These are phyloP conservation scores for Dysphania ambrosioides DNA, from an alignment of 148 eudicot genomes.

Conservation along the genomic window DNA sequence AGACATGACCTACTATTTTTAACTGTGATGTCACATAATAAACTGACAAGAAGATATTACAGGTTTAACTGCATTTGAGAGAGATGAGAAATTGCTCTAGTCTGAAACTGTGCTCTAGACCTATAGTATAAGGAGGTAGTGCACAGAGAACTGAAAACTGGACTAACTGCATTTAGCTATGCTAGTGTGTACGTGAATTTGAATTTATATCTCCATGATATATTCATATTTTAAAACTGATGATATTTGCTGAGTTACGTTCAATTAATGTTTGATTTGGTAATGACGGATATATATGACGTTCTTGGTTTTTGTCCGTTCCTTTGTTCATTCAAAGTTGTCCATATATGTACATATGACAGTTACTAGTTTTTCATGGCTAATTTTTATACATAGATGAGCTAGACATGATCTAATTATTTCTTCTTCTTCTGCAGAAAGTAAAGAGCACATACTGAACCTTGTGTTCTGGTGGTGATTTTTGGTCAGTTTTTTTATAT, in stretches of 20 bases:
- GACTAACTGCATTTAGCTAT: background rate
- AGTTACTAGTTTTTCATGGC: background rate
- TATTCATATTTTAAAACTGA: too few species aligned
- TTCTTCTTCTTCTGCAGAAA: slow-evolving; percentile 1
- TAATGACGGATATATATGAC: background rate
- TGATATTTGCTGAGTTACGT: too few species aligned
- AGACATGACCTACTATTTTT: background rate
- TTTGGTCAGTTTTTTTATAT: slow-evolving; percentile 9
- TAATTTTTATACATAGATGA: background rate
- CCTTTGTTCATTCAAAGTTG: background rate
- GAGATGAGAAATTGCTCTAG: background rate
- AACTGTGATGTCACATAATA: background rate
- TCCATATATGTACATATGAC: background rate
- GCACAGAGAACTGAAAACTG: background rate
- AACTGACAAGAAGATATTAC: background rate
- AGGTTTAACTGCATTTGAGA: background rate
- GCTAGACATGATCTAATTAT: background rate
- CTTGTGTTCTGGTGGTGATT: slow-evolving; percentile 8
- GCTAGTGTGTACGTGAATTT: background rate
- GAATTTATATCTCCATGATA: background rate
- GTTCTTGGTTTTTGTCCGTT: background rate
- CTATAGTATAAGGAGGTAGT: background rate
- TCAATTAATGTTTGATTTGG: background rate
- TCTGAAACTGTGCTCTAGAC: background rate
- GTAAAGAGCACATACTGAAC: background rate